Conservation (phyloP, 768 basidiomycete genomes). For the Erythrobasidium yunnanense region DNA sequence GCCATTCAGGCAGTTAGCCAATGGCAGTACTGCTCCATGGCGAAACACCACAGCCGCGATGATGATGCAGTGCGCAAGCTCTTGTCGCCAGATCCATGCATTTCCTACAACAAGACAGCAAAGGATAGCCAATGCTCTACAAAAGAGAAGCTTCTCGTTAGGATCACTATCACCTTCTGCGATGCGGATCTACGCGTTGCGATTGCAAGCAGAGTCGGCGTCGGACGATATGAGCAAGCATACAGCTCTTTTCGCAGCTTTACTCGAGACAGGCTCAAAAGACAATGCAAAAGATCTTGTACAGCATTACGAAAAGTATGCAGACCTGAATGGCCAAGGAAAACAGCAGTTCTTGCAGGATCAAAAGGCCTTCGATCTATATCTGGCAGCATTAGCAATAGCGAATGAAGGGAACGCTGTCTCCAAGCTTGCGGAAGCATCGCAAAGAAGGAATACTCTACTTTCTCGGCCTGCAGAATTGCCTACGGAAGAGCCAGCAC, state of each 20-base stretch:
- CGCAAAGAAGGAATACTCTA: slow-evolving; percentile 18
- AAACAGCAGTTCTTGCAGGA: slow-evolving; percentile 1
- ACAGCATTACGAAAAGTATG: slow-evolving; percentile 13
- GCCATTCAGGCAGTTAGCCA: too few relatives aligned
- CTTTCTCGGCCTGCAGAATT: neutral
- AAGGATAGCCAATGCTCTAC: too few relatives aligned
- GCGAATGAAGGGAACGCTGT: slow-evolving; percentile 19
- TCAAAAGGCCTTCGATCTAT: slow-evolving; percentile 24
- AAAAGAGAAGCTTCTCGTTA: neutral
- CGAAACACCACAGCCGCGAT: too few relatives aligned
- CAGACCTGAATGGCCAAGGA: neutral
- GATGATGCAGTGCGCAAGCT: too few relatives aligned
- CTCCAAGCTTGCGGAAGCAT: slow-evolving; percentile 13
- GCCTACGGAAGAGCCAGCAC: neutral
- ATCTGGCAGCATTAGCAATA: slow-evolving; percentile 21
- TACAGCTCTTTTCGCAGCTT: slow-evolving; percentile 3
- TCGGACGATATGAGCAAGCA: slow-evolving; percentile 12
- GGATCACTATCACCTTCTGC: slow-evolving; percentile 13
- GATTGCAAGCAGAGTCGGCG: slow-evolving; percentile 7
- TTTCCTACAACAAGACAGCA: too few relatives aligned
- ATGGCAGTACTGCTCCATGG: too few relatives aligned
- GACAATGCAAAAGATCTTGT: slow-evolving; percentile 15
- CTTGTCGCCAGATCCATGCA: too few relatives aligned
- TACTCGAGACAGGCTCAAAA: slow-evolving; percentile 13
- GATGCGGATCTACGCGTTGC: slow-evolving; percentile 19